These are phyloP conservation scores for Sherardia arvensis DNA, from an alignment of 257 asterid species.

Conservation along the genomic window DNA sequence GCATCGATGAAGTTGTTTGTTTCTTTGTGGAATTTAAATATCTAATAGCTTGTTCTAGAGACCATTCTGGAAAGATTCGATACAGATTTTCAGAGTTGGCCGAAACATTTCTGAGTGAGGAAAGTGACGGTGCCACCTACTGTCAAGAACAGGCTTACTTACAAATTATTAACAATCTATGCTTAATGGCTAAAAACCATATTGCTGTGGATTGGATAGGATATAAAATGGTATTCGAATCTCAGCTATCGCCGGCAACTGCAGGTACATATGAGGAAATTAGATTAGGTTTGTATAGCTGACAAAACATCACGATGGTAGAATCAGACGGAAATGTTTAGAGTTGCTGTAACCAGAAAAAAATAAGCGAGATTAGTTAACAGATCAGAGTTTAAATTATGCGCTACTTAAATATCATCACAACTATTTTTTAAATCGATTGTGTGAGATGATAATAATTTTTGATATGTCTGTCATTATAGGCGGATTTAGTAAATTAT, in stretches of 20 bases:
- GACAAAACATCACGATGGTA: background rate
- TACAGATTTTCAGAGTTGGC: background rate
- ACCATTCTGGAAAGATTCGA: background rate
- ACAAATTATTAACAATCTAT: background rate
- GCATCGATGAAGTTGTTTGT: too few relatives aligned
- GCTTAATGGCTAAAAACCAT: background rate
- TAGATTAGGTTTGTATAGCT: constrained; percentile 3
- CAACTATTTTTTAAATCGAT: too few relatives aligned
- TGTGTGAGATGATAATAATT: too few relatives aligned
- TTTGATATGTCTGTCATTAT: too few relatives aligned
- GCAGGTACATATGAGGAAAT: background rate
- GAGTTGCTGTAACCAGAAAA: too few relatives aligned
- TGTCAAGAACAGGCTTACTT: background rate
- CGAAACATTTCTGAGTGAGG: background rate
- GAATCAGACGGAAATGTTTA: too few relatives aligned
- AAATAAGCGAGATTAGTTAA: too few relatives aligned
- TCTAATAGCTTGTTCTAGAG: background rate
- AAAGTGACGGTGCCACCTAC: background rate
- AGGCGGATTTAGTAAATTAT: too few relatives aligned
- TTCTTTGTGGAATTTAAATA: too few relatives aligned
- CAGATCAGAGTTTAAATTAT: too few relatives aligned
- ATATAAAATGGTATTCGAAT: background rate
- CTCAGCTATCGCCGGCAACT: background rate
- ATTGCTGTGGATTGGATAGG: background rate
- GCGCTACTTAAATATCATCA: too few relatives aligned